Conservation (phyloP, 2,329 filamentous ascomycete species). For the Kalmusia sp. region DNA sequence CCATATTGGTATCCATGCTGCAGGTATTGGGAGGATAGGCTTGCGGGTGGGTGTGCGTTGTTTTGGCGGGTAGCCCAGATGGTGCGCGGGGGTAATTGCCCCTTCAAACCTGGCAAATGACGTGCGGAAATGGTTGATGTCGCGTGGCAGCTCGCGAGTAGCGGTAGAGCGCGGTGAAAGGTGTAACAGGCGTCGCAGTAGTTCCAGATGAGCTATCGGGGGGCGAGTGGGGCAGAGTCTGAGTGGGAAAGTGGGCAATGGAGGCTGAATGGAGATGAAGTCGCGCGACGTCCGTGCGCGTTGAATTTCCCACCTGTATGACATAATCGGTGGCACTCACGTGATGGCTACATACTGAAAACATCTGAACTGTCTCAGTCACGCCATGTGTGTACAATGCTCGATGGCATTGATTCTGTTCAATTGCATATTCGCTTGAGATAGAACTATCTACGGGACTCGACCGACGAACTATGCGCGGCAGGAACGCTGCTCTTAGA, state of each 20-base stretch:
- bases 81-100: slow-evolving; percentile 43
- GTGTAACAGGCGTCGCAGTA: slow-evolving; percentile 16
- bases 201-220: slow-evolving; percentile 18
- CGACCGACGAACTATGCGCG: neutral
- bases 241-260: slow-evolving; percentile 27
- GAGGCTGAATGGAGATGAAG: slow-evolving; percentile 17
- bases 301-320: slow-evolving; percentile 9
- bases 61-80: slow-evolving; percentile 36
- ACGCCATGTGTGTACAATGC: no score
- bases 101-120: slow-evolving; percentile 47
- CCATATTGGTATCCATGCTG: slow-evolving; percentile 97
- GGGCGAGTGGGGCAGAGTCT: slow-evolving; percentile 23
- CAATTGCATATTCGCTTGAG: no score
- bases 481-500: neutral
- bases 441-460: no score
- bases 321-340: neutral
- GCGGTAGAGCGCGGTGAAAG: slow-evolving; percentile 2
- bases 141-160: slow-evolving; percentile 14
- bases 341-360: no score
- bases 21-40: slow-evolving; percentile 36
- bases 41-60: slow-evolving; percentile 30
- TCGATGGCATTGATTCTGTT: no score
- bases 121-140: slow-evolving; percentile 31
- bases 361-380: no score
- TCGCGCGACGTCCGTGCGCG: slow-evolving; percentile 13